These are phyloP conservation scores for Trichoderma erinaceum DNA, from an alignment of 495 filamentous ascomycete genomes.

Conservation along the genomic window DNA sequence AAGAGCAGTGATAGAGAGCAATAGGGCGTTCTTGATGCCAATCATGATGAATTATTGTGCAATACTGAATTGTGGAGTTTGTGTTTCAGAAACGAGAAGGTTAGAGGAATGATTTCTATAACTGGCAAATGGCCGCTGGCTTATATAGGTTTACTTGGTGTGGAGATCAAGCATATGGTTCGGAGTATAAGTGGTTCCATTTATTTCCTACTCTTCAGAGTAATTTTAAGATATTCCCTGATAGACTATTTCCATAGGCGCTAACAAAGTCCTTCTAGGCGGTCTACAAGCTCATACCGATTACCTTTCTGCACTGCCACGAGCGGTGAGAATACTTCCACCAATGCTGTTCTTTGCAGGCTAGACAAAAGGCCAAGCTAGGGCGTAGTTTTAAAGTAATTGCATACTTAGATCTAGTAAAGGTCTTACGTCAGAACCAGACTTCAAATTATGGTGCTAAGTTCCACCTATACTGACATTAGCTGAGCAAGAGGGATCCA, in stretches of 20 bases:
- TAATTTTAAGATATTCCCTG: no score
- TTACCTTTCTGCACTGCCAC: neutral
- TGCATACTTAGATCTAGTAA: neutral
- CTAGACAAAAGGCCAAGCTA: neutral
- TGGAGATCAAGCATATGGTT: no score
- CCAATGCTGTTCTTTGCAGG: neutral
- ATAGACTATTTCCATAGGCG: no score
- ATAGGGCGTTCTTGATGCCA: neutral
- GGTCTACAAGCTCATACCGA: no score
- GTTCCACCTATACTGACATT: neutral
- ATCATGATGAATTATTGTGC: neutral
- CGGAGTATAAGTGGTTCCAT: no score
- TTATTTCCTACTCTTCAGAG: no score
- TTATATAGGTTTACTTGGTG: no score
- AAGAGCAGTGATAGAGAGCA: neutral
- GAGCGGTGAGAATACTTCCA: neutral
- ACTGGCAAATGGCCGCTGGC: neutral
- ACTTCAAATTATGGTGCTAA: neutral
- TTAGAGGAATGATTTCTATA: neutral
- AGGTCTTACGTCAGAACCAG: neutral
- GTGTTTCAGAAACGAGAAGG: neutral
- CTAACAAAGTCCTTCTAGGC: no score
- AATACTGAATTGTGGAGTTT: neutral
- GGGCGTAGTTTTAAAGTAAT: neutral
- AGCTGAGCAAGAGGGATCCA: neutral